A percentile compares a stretch with the other conserved stretches of the same genome.
phyloP scores from a whole-genome alignment of 257 asterid genomes.

The Agastache rugosa region DNA sequence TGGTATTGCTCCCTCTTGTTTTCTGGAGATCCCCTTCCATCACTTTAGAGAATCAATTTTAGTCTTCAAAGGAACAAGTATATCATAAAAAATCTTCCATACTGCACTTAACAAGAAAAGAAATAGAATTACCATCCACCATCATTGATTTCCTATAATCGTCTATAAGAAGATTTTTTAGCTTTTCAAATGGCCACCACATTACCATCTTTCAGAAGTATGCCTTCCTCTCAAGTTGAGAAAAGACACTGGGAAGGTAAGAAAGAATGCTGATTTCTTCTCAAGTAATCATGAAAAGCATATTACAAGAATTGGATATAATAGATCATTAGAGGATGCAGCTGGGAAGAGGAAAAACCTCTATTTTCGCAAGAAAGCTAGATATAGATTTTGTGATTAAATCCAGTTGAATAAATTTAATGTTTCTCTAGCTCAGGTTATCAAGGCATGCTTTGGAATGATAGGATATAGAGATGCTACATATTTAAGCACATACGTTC shows the following conservation, averaged over 20 bases:
- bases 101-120: not conserved
- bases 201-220: slow-evolving; percentile 17
- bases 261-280: slow-evolving; percentile 20
- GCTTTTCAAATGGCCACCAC: slow-evolving; percentile 26
- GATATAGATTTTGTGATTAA: not conserved
- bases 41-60: slow-evolving; percentile 14
- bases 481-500: slow-evolving; percentile 18
- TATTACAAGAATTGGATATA: slow-evolving; percentile 10
- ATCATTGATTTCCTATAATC: slow-evolving; percentile 22
- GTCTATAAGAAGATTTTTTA: slow-evolving; percentile 21
- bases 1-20: slow-evolving; percentile 26
- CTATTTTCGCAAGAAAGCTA: slow-evolving; percentile 28
- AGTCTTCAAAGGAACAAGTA: slow-evolving; percentile 33
- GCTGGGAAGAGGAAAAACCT: slow-evolving; percentile 15
- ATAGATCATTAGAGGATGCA: slow-evolving; percentile 2
- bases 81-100: not conserved
- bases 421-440: slow-evolving; percentile 16
- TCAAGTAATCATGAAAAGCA: not conserved
- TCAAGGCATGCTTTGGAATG: slow-evolving; percentile 10
- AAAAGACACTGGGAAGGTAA: slow-evolving; percentile 6
- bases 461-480: slow-evolving; percentile 28
- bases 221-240: slow-evolving; percentile 25
- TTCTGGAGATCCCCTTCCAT: slow-evolving; percentile 15
- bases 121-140: not conserved
- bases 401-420: slow-evolving; percentile 9